Conservation (phyloP, 2,329 filamentous ascomycete species). For the Setomelanomma holmii region DNA sequence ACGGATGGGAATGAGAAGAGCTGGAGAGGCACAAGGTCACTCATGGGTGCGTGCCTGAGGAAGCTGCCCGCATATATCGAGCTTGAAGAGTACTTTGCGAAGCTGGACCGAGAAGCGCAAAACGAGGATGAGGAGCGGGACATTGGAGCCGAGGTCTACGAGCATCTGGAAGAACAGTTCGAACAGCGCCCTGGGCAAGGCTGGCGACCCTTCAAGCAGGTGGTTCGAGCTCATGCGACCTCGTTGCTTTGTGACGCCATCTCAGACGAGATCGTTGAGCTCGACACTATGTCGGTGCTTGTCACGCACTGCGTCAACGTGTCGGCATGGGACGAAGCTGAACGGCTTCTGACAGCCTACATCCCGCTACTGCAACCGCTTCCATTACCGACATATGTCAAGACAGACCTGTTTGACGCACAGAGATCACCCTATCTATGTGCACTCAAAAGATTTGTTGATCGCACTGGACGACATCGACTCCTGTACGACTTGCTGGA, state of each 20-base stretch:
- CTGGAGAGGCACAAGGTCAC: slow-evolving; percentile 45
- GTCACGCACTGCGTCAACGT: slow-evolving; percentile 38
- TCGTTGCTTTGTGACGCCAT: slow-evolving; percentile 48
- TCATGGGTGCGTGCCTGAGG: slow-evolving; percentile 49
- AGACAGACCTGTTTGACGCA: slow-evolving; percentile 36
- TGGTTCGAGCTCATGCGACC: slow-evolving; percentile 52
- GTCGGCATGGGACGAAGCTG: slow-evolving; percentile 44
- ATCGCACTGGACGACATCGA: slow-evolving; percentile 35
- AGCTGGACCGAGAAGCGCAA: slow-evolving; percentile 38
- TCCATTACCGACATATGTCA: slow-evolving; percentile 30
- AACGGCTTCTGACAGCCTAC: slow-evolving; percentile 41
- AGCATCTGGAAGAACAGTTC: slow-evolving; percentile 47
- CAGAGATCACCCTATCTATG: slow-evolving; percentile 35
- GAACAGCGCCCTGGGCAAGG: slow-evolving; percentile 42
- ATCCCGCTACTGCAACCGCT: slow-evolving; percentile 31
- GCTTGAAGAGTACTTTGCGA: slow-evolving; percentile 47
- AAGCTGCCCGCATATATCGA: slow-evolving; percentile 52
- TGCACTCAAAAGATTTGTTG: slow-evolving; percentile 36
- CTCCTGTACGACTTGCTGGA: slow-evolving; percentile 46
- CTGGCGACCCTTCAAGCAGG: slow-evolving; percentile 50
- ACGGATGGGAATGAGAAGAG: slow-evolving; percentile 22
- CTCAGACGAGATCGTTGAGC: slow-evolving; percentile 37
- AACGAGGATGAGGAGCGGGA: slow-evolving; percentile 44
- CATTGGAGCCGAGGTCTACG: slow-evolving; percentile 48
- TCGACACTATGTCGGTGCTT: slow-evolving; percentile 31